These are phyloP conservation scores for Podospora conica DNA, from an alignment of 495 filamentous ascomycete species.

Conservation along the genomic window DNA sequence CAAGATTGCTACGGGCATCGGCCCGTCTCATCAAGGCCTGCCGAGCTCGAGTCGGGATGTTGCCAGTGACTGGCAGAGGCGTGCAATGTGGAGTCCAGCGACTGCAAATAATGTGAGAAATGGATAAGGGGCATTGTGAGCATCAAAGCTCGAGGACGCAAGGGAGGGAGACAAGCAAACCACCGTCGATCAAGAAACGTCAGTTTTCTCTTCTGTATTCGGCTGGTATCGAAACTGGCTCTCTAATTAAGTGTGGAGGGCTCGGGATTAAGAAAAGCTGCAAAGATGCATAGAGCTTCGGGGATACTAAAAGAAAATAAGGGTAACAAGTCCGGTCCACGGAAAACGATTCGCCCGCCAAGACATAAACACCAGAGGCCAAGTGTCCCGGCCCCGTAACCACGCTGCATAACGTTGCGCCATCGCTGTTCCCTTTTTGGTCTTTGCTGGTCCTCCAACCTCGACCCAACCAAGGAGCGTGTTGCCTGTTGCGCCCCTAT, in stretches of 20 bases:
- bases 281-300: conserved; percentile 26
- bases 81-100: no score
- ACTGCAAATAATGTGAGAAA: no score
- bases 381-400: conserved; percentile 24
- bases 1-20: no score
- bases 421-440: conserved; percentile 19
- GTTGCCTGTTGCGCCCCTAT: conserved; percentile 12
- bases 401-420: conserved; percentile 12
- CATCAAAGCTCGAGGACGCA: no score
- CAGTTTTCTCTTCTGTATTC: conserved; percentile 32
- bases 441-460: conserved; percentile 3
- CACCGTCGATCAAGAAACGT: no score
- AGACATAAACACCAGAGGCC: conserved; percentile 29
- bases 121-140: no score
- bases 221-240: conserved; percentile 44
- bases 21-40: no score
- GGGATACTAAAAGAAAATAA: conserved; percentile 32
- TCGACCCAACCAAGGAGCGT: conserved; percentile 6
- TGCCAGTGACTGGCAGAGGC: no score
- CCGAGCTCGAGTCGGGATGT: no score
- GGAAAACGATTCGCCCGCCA: conserved; percentile 25
- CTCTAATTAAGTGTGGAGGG: conserved; percentile 41
- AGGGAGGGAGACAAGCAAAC: no score
- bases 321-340: conserved; percentile 27
- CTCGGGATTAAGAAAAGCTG: conserved; percentile 30